These are phyloP conservation scores for Syzygium oleosum DNA, from an alignment of 345 rosid genomes.

Conservation along the genomic window DNA sequence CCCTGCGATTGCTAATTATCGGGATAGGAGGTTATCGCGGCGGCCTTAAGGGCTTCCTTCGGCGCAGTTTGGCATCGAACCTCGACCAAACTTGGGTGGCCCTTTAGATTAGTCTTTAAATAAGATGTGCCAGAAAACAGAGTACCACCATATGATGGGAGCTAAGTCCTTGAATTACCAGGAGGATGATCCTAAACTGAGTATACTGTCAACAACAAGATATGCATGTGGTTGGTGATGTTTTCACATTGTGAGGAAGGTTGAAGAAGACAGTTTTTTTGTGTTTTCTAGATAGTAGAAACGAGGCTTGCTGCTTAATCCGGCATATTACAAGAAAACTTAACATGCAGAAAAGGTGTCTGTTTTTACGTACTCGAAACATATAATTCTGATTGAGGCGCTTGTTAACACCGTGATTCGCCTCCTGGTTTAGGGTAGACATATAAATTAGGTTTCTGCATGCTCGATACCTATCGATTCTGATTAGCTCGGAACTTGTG, in stretches of 20 bases:
- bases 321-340: background rate
- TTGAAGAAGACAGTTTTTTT: background rate
- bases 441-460: background rate
- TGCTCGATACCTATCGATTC: background rate
- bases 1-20: background rate
- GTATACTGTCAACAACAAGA: background rate
- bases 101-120: background rate
- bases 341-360: background rate
- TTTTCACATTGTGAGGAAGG: background rate
- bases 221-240: background rate
- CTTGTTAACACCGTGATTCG: background rate
- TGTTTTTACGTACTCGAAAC: background rate
- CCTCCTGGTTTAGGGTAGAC: background rate
- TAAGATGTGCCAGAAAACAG: background rate
- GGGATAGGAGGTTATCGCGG: no score
- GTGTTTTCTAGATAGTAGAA: background rate
- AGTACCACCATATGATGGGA: background rate
- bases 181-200: background rate
- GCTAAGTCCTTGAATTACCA: background rate
- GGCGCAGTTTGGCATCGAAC: background rate
- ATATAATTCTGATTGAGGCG: background rate
- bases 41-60: background rate
- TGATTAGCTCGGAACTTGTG: background rate
- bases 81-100: background rate
- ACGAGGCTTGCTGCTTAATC: background rate